A percentile compares a stretch with the other conserved stretches of the same genome.
phyloP scores from a whole-genome alignment of 345 rosid genomes.

The Ceriops tagal region DNA sequence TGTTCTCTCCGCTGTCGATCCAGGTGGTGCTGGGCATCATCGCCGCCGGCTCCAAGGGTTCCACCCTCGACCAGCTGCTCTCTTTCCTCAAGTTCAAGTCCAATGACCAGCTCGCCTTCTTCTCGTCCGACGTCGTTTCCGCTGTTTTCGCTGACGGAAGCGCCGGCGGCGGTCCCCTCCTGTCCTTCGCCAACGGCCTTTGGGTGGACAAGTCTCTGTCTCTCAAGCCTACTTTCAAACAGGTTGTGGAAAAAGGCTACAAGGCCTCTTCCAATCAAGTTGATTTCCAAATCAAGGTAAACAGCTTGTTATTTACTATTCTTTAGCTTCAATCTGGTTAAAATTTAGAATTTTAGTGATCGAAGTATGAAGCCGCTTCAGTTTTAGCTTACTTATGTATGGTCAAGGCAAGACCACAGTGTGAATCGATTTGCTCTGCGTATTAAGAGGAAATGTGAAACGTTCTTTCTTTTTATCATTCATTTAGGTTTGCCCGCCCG shows the following conservation, averaged over 20 bases:
- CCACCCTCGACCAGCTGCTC: conserved; percentile 67
- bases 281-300: conserved; percentile 75
- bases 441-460: too few relatives aligned
- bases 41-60: conserved; percentile 62
- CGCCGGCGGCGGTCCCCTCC: conserved; percentile 56
- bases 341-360: not conserved
- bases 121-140: conserved; percentile 57
- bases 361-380: too few relatives aligned
- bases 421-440: too few relatives aligned
- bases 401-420: too few relatives aligned
- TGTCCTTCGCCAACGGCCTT: conserved; percentile 57
- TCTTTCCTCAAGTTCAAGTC: conserved; percentile 65
- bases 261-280: conserved; percentile 58
- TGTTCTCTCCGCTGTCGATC: conserved; percentile 75
- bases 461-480: too few relatives aligned
- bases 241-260: conserved; percentile 47
- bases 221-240: conserved; percentile 54
- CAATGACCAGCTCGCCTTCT: conserved; percentile 46
- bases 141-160: conserved; percentile 70
- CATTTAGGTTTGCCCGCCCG: too few relatives aligned
- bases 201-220: conserved; percentile 68
- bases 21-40: conserved; percentile 64
- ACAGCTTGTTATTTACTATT: not conserved
- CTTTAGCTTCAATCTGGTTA: too few relatives aligned
- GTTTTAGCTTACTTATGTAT: too few relatives aligned